These are phyloP conservation scores for Moniliophthora roreri DNA, from an alignment of 1,284 basidiomycete genomes.

Conservation along the genomic window DNA sequence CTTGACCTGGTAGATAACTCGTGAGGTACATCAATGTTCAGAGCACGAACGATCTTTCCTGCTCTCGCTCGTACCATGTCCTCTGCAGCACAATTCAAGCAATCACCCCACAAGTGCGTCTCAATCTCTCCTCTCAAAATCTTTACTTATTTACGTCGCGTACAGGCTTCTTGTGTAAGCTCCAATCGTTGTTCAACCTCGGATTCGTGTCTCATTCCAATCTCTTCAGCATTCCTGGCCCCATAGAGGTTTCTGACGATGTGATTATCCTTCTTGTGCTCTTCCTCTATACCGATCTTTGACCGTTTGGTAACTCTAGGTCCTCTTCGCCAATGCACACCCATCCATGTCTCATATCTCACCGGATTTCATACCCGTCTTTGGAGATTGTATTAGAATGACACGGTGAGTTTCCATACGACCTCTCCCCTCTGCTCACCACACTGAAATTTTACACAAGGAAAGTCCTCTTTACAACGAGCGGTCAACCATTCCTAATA, in stretches of 20 bases:
- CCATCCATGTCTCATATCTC: slow-evolving; percentile 91
- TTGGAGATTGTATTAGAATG: slow-evolving; percentile 91
- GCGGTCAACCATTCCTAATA: slow-evolving; percentile 86
- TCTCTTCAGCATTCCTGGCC: slow-evolving; percentile 69
- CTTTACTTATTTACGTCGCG: not conserved
- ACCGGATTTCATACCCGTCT: slow-evolving; percentile 86
- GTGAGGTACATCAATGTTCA: no score
- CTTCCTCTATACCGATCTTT: slow-evolving; percentile 6
- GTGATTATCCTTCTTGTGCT: slow-evolving; percentile 33
- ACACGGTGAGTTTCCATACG: slow-evolving; percentile 50
- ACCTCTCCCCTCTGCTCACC: slow-evolving; percentile 3
- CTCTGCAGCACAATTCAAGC: slow-evolving; percentile 7
- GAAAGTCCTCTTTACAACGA: slow-evolving; percentile 74
- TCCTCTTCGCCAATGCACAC: slow-evolving; percentile 79
- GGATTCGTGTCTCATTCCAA: not conserved
- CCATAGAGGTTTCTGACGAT: slow-evolving; percentile 82
- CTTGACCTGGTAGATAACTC: no score
- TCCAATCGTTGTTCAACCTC: not conserved
- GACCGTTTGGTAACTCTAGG: slow-evolving; percentile 15
- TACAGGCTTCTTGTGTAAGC: slow-evolving; percentile 12
- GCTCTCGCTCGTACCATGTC: slow-evolving; percentile 1
- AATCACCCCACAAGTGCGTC: slow-evolving; percentile 6
- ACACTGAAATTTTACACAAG: slow-evolving; percentile 32
- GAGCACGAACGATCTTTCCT: no score
- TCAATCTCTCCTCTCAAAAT: not conserved